phyloP scores from a whole-genome alignment of 441 rosid genomes.

The Pelargonium myrrhifolium region DNA sequence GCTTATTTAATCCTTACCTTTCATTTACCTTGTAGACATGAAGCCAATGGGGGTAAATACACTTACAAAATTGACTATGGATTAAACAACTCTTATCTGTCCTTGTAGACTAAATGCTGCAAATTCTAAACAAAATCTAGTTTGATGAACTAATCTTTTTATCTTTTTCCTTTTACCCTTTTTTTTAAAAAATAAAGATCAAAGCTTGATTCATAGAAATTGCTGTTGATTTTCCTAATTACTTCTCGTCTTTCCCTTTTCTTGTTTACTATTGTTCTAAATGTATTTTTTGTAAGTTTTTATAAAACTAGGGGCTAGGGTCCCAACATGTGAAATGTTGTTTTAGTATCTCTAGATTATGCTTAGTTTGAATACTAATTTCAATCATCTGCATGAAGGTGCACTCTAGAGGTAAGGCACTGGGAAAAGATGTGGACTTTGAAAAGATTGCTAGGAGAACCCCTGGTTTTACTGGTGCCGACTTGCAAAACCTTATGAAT shows the following conservation, averaged over 20 bases:
- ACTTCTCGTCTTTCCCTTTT: background rate
- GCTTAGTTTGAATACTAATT: background rate
- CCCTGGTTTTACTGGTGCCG: slow-evolving; percentile 91
- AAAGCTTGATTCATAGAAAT: background rate
- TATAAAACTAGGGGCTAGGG: background rate
- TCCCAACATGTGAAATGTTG: background rate
- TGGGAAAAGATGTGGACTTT: slow-evolving; percentile 75
- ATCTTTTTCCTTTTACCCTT: background rate
- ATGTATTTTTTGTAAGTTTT: background rate
- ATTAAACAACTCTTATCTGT: background rate
- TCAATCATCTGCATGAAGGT: slow-evolving; percentile 33
- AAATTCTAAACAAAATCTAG: background rate
- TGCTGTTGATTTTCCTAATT: background rate
- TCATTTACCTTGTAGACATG: background rate
- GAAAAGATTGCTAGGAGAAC: slow-evolving; percentile 87
- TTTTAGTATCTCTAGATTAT: background rate
- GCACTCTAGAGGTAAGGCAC: slow-evolving; percentile 86
- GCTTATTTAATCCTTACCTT: background rate
- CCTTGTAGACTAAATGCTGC: background rate
- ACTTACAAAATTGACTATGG: background rate
- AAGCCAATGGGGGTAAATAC: background rate
- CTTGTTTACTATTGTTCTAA: background rate
- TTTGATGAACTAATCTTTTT: background rate
- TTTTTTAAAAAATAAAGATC: too few species aligned
- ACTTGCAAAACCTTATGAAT: slow-evolving; percentile 90